Evolutionary conservation across 805 yeast genomes (phyloP).

Genomic region (Kazachstania africana): DNA sequence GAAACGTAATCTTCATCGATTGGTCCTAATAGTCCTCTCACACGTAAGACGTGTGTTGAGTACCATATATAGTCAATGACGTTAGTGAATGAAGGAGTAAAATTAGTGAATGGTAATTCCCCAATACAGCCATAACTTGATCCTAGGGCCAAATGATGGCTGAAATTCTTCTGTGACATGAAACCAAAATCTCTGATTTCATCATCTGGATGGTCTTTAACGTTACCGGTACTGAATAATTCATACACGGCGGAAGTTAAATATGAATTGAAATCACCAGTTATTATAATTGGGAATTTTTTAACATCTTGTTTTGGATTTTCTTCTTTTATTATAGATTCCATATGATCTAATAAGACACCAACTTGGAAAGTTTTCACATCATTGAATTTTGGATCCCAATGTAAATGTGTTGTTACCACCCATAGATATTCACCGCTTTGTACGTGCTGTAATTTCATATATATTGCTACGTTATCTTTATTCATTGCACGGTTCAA

Average conservation of each 20-base stretch:
- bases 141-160: conserved; percentile 67
- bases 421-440: conserved; percentile 64
- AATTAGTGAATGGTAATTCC: conserved; percentile 89
- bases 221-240: conserved; percentile 69
- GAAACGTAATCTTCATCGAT: conserved; percentile 68
- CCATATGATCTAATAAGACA: conserved; percentile 78
- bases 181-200: conserved; percentile 83
- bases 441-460: conserved; percentile 58
- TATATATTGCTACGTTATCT: conserved; percentile 79
- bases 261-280: conserved; percentile 94
- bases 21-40: conserved; percentile 76
- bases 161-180: conserved; percentile 80
- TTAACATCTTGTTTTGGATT: conserved; percentile 38
- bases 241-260: conserved; percentile 85
- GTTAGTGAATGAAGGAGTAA: conserved; percentile 85
- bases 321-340: conserved; percentile 42
- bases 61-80: conserved; percentile 95
- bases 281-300: conserved; percentile 65
- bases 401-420: conserved; percentile 90
- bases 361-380: conserved; percentile 95
- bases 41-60: conserved; percentile 67
- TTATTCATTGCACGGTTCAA: conserved; percentile 93
- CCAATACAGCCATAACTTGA: conserved; percentile 78
- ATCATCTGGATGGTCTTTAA: conserved; percentile 69
- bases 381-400: conserved; percentile 96